A percentile compares a stretch with the other conserved stretches of the same genome.
These are phyloP conservation scores for Camelina laxa DNA, from an alignment of 345 rosid genomes.

Conservation along the genomic window DNA sequence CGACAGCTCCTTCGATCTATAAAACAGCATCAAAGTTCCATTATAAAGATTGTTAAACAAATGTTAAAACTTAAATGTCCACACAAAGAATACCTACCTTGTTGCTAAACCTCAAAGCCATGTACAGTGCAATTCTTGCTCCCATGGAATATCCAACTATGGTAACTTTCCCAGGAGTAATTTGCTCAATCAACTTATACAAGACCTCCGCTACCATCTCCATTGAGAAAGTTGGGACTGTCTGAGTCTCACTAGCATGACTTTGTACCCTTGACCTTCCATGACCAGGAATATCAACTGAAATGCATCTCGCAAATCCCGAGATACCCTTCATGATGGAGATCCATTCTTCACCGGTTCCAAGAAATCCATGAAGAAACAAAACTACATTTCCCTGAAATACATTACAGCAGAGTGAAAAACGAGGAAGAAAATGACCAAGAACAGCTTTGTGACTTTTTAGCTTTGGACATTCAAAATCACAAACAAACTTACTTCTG, in stretches of 20 bases:
- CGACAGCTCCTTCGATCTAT: slow-evolving; percentile 75
- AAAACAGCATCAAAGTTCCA: slow-evolving; percentile 3
- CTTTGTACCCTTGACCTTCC: slow-evolving; percentile 64
- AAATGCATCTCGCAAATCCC: slow-evolving; percentile 77
- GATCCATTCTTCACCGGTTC: slow-evolving; percentile 91
- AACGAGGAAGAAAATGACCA: slow-evolving; percentile 8
- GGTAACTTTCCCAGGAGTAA: slow-evolving; percentile 63
- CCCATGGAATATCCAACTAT: slow-evolving; percentile 95
- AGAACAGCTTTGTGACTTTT: slow-evolving; percentile 11
- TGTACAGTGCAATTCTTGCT: slow-evolving; percentile 84
- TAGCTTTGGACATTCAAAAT: slow-evolving; percentile 15
- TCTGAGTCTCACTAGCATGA: slow-evolving; percentile 38
- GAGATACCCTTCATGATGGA: slow-evolving; percentile 80
- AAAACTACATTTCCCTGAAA: slow-evolving; percentile 62
- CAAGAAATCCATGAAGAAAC: slow-evolving; percentile 93
- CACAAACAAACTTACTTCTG: slow-evolving; percentile 53
- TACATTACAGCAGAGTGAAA: slow-evolving; percentile 23
- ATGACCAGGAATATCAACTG: slow-evolving; percentile 91
- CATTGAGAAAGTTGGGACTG: slow-evolving; percentile 55
- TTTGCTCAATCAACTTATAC: slow-evolving; percentile 51
- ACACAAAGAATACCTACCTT: slow-evolving; percentile 52
- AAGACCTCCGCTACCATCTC: slow-evolving; percentile 56
- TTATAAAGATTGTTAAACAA: slow-evolving; percentile 21
- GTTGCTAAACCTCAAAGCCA: slow-evolving; percentile 64
- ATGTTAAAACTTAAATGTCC: slow-evolving; percentile 23